Conservation (phyloP, 2,329 filamentous ascomycete species). For the Fusarium setosum region DNA sequence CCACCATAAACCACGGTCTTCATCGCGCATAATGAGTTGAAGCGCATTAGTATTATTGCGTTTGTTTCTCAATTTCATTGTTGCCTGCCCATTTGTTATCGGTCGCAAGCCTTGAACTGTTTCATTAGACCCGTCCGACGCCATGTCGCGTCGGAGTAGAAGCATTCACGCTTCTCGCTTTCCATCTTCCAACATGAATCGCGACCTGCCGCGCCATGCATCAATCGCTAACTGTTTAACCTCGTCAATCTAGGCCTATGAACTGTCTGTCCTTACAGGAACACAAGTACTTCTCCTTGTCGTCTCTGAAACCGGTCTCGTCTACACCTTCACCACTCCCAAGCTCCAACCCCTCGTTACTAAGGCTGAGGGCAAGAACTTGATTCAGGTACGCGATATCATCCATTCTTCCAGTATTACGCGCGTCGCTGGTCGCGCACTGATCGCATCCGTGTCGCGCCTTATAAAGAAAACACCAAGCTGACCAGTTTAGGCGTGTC, state of each 20-base stretch:
- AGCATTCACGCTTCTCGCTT: conserved; percentile 5
- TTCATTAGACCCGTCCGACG: background rate
- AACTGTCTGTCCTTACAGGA: conserved; percentile 95
- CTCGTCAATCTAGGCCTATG: conserved; percentile 78
- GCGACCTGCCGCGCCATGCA: background rate
- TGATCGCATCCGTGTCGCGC: background rate
- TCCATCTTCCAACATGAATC: background rate
- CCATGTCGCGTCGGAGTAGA: conserved; percentile 20
- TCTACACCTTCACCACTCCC: conserved; percentile 98
- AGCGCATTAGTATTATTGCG: conserved; percentile 5
- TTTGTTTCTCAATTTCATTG: background rate
- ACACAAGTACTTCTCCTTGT: conserved; percentile 97
- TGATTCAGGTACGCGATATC: conserved; percentile 84
- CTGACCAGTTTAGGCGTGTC: conserved; percentile 76
- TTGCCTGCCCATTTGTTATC: background rate
- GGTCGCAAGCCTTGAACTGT: background rate
- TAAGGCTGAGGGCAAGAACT: conserved; percentile 98
- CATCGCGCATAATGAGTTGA: background rate
- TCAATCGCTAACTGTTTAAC: conserved; percentile 33
- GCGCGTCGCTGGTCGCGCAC: background rate
- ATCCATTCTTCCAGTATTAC: background rate
- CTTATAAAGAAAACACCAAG: background rate
- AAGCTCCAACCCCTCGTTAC: conserved; percentile 98
- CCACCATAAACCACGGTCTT: background rate
- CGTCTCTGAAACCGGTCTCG: conserved; percentile 95